Base-by-base conservation (phyloP, 2,329 filamentous ascomycete species). In the Fusarium subglutinans region DNA sequence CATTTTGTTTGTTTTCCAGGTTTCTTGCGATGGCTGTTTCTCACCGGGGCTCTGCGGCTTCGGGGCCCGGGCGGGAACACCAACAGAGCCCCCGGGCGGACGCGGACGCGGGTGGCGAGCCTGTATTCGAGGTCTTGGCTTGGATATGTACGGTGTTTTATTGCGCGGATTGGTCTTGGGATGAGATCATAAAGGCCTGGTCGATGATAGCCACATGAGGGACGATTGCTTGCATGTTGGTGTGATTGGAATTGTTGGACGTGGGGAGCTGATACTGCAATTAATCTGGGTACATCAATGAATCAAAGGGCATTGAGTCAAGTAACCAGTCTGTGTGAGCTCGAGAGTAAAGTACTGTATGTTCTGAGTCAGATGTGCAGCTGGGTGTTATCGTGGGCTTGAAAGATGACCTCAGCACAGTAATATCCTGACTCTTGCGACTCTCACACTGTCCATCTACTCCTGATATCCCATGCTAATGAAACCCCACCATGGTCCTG, bases 201-300 rank as follows among this genome's bases (percentile, higher is more conserved):
- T 44, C 47, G 43, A 55, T 65, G 50, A 47, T 44, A 56, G 43
- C 59, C 28, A 63, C 24, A 26, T 12, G 59, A 67, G 50, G 48
- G 63, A 54, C 33, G 51, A 65, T 66, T 66, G 33, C 58, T 68
- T 59, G 54, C 41, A 47, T 22, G 37, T n/a, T n/a, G 35, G 24
- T 41, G 26, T 28, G 60, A 58, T 73, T 76, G 75, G 75, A 77
- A 74, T 77, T 70, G 59, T 62, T 74, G 70, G 63, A 70, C 61
- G 61, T 73, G 65, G 74, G 58, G 51, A 75, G 56, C 50, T 28
- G 59, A 45, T 57, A 54, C 48, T 66, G 67, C 59, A 61, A 57
- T 68, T 51, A 75, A 64, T 74, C 47, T 60, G 60, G 59, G 47
- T 58, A 65, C 66, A 71, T 70, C 57, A 56, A 65, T 69, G 69